Base-by-base conservation (phyloP, 352 stramenopile genomes). In the Phytopythium chamaehyphon region DNA sequence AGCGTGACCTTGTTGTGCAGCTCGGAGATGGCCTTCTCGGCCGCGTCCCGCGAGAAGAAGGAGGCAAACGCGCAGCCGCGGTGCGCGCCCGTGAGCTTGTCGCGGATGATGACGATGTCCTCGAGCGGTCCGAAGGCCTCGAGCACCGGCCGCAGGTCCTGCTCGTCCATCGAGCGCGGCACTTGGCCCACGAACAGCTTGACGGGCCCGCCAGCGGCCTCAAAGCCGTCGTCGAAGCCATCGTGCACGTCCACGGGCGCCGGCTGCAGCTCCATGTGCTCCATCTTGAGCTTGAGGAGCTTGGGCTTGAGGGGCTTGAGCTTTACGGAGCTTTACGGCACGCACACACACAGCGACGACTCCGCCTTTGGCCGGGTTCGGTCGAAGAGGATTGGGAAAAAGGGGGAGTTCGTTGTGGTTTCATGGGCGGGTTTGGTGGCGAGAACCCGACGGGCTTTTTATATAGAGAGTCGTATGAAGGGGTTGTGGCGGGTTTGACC, bases 1-100 rank as follows among this genome's bases (percentile, higher is more conserved):
- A 97, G 68, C 57, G 83, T 93, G 43, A 92, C 76, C 65, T 95
- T 89, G 59, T 95, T 93, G 69, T 97, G 88, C 48, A 97, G 69
- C 56, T 89, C 81, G 2, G 83, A 67, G 19, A 95, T 78, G 19
- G 88, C 88, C 55, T 75, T 71, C 23, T 95, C 81, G 26, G 86
- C 88, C 0, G 73, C 83, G 11, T 89, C 70, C 37, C 69, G 74
- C 45, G 76, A 62, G 59, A 76, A 88, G 64, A 90, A 97, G 18
- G 86, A 96, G 21, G 90, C 75, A 55, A 97, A 97, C 3, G 88
- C 88, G 54, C 88, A 97, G 54, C 88, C 88, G 44, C 86, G 77
- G 61, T 95, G 86, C 26, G 81, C 68, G 26, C 82, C 82, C 24
- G 83, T 96, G 61, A 93, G 71, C 65, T 93, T 95, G 69, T 97